Evolutionary conservation across 2,329 filamentous ascomycete genomes (phyloP).

Genomic region (Penicillium digitatum): DNA sequence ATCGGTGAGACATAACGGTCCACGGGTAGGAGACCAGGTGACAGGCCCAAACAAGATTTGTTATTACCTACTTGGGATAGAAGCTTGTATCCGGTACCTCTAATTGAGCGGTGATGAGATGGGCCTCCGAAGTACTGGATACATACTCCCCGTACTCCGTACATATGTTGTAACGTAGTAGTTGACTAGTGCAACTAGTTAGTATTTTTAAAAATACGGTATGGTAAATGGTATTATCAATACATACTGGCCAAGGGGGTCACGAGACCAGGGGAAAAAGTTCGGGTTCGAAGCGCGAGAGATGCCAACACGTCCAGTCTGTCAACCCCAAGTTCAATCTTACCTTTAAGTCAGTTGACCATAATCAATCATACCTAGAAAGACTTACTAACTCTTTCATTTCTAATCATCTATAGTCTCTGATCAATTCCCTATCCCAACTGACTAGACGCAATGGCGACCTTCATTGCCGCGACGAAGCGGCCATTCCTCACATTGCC

Average conservation of each 20-base stretch:
- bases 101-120: background rate
- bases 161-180: too few relatives aligned
- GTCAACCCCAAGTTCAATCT: background rate
- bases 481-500: constrained; percentile 36
- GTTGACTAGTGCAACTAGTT: too few relatives aligned
- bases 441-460: constrained; percentile 26
- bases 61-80: background rate
- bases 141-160: background rate
- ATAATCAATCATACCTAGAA: too few relatives aligned
- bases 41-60: constrained; percentile 4
- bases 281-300: constrained; percentile 15
- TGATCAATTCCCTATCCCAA: background rate
- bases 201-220: constrained; percentile 1
- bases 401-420: background rate
- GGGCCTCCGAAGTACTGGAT: background rate
- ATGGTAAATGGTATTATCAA: constrained; percentile 7
- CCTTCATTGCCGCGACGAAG: constrained; percentile 28
- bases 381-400: background rate
- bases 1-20: constrained; percentile 15
- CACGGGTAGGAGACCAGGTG: constrained; percentile 20
- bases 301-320: constrained; percentile 5
- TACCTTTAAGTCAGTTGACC: background rate
- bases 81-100: background rate
- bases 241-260: constrained; percentile 9
- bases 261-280: constrained; percentile 25